Conservation (phyloP, 441 rosid species). For the Eutrema salsugineum region DNA sequence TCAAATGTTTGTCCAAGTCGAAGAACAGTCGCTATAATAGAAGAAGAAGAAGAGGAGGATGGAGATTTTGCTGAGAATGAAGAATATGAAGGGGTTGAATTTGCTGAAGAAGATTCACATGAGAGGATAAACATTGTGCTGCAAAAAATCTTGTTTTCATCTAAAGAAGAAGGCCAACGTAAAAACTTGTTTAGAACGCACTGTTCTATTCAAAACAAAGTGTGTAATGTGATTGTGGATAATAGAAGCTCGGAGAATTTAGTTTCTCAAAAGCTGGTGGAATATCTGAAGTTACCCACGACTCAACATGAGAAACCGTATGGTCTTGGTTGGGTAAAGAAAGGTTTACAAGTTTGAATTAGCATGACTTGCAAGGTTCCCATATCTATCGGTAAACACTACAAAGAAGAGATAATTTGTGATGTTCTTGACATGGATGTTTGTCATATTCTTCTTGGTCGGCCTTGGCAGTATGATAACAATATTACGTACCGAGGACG, state of each 20-base stretch:
- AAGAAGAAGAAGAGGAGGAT: not conserved
- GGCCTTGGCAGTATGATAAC: not conserved
- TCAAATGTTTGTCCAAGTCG: not conserved
- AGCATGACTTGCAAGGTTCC: not conserved
- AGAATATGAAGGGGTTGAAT: not conserved
- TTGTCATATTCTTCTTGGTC: not conserved
- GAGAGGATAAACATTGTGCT: not conserved
- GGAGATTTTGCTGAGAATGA: not conserved
- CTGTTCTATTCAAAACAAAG: not conserved
- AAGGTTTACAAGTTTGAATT: not conserved
- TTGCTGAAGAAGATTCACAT: not conserved
- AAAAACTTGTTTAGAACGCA: not conserved
- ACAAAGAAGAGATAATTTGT: not conserved
- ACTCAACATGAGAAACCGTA: not conserved
- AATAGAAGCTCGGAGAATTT: not conserved
- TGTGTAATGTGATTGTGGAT: not conserved
- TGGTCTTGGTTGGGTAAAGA: not conserved
- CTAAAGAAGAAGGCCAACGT: not conserved
- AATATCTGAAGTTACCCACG: not conserved
- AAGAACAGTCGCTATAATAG: not conserved
- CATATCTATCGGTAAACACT: not conserved
- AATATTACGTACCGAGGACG: not conserved
- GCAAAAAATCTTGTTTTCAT: not conserved
- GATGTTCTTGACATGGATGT: not conserved
- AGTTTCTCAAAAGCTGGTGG: not conserved